These are phyloP conservation scores for Ophiocordyceps sinensis DNA, from an alignment of 2,329 filamentous ascomycete genomes.

Conservation along the genomic window DNA sequence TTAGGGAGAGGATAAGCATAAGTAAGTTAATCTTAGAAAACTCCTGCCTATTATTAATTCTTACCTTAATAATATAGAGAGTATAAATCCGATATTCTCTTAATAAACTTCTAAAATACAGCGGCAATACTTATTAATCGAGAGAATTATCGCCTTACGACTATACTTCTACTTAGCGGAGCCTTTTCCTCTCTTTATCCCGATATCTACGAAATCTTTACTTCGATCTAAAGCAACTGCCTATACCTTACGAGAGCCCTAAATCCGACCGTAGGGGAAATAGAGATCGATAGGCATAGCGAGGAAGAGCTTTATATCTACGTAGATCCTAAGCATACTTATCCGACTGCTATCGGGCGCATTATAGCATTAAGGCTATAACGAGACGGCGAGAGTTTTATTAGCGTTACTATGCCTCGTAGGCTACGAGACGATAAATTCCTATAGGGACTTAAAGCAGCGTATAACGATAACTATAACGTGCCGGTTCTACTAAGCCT, in stretches of 20 bases:
- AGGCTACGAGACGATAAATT: not conserved
- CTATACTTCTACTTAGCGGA: not conserved
- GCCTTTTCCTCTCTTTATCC: not conserved
- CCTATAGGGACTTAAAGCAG: not conserved
- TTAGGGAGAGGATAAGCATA: not conserved
- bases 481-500: not conserved
- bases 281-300: not conserved
- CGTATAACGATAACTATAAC: not conserved
- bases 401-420: not conserved
- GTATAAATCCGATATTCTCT: not conserved
- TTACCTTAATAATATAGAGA: not conserved
- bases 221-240: not conserved
- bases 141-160: not conserved
- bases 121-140: not conserved
- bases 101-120: not conserved
- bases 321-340: not conserved
- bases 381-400: not conserved
- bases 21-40: not conserved
- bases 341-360: not conserved
- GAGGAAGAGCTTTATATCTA: not conserved
- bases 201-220: not conserved
- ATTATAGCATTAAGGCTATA: not conserved
- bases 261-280: not conserved
- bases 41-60: not conserved
- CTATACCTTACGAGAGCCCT: not conserved